Base-by-base conservation (phyloP, 495 filamentous ascomycete species). In the Jackrogersella multiformis region DNA sequence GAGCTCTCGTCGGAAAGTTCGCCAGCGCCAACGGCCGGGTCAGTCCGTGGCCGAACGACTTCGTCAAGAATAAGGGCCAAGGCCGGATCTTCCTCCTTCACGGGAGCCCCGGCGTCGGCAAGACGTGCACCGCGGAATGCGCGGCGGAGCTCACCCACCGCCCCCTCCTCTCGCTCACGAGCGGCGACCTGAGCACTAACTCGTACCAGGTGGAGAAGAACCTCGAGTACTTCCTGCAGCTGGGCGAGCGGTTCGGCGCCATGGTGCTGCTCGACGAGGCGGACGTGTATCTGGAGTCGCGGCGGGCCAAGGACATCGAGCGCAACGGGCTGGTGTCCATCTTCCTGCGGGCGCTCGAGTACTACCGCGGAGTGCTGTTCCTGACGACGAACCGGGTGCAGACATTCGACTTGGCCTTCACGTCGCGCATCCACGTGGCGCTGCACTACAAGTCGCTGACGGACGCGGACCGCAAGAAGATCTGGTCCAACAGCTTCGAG, bases 321-420 rank as follows among this genome's bases (percentile, higher is more conserved):
- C 85, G 91, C 55, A 94, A 94, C 69, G 89, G 89, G 1, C 82
- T 94, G 0, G 91, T 94, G 16, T 89, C 87, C 57, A 88, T 94
- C 45, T 81, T 81, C 66, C 60, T 80, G 10, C 71, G 78, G 21
- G 78, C 75, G 0, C 70, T 81, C 45, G 79, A 81, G 66, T 79
- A 79, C 61, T 81, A 79, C 72, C 64, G 70, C 13, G 78, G 79
- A 28, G 72, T 79, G 21, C 56, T 81, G 20, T 77, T 81, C 66
- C 61, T 81, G 44, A 80, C 79, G 16, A 81, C 78, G 23, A 81
- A 81, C 73, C 69, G 78, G 8, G 78, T 81, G 30, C 74, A 75
- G 39, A 72, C 74, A 21, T 79, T 81, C 52, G 79, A 81, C 62
- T 65, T 64, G 6, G 79, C 79, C 36, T 80, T 81, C 62, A 79